Evolutionary conservation across 1,139 yeast genomes (phyloP).

Genomic region (Candida tropicalis): DNA sequence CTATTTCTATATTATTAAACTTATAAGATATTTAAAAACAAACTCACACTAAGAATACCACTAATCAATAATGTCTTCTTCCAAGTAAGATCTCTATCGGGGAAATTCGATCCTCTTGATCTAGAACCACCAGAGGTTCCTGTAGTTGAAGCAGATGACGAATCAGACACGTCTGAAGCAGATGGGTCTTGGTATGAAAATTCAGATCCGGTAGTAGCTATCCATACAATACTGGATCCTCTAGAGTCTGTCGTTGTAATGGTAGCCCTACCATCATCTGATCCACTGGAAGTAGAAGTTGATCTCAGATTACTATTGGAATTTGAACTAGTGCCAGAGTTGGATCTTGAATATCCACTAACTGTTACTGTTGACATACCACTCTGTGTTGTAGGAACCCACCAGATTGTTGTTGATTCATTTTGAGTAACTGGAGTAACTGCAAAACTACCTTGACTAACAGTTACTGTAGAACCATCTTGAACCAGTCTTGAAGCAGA

Average conservation of each 20-base stretch:
- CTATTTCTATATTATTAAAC: not conserved
- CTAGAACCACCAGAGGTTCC: conserved; percentile 16
- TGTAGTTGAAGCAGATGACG: conserved; percentile 5
- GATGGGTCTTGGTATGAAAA: not conserved
- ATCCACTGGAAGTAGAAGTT: not conserved
- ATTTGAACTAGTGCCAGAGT: not conserved
- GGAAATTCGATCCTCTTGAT: conserved; percentile 3
- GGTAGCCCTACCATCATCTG: not conserved
- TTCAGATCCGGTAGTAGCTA: conserved; percentile 9
- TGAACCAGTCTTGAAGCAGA: not conserved
- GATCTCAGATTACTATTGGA: not conserved
- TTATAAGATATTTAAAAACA: conserved; percentile 22
- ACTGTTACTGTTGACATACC: conserved; percentile 15
- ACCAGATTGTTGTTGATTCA: conserved; percentile 12
- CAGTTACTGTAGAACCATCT: not conserved
- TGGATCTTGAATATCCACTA: conserved; percentile 1
- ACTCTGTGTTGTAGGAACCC: conserved; percentile 18
- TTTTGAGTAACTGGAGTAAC: conserved; percentile 7
- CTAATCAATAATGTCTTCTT: conserved; percentile 22
- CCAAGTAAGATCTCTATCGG: conserved; percentile 20
- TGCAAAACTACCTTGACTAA: conserved; percentile 3
- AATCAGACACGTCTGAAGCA: not conserved
- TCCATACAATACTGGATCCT: conserved; percentile 37
- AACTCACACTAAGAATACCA: conserved; percentile 22
- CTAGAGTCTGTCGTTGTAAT: not conserved